phyloP scores from a whole-genome alignment of 768 basidiomycete species.

The Trametes maxima region DNA sequence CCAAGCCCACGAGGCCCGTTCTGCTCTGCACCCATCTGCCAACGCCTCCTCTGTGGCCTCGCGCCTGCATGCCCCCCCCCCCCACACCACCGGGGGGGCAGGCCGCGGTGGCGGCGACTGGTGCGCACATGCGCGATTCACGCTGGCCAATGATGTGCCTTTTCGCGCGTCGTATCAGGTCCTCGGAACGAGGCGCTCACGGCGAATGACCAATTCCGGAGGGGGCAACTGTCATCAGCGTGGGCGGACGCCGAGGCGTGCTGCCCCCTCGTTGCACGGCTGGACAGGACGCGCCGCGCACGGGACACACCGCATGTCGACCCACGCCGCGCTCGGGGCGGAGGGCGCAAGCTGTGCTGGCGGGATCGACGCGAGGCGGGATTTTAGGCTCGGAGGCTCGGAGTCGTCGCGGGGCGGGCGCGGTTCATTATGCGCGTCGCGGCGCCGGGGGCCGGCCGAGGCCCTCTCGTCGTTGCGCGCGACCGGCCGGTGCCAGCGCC shows the following conservation, averaged over 20 bases:
- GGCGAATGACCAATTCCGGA: conserved; percentile 2
- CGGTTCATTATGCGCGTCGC: background rate
- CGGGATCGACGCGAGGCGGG: background rate
- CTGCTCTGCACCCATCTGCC: conserved; percentile 6
- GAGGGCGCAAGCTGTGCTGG: conserved; percentile 12
- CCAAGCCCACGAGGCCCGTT: conserved; percentile 8
- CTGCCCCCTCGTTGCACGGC: background rate
- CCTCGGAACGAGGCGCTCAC: background rate
- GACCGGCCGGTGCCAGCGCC: conserved; percentile 1
- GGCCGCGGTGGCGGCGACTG: background rate
- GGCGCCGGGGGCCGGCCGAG: conserved; percentile 9
- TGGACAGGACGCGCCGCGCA: background rate
- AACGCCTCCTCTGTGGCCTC: conserved; percentile 1
- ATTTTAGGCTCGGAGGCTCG: background rate
- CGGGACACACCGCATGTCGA: background rate
- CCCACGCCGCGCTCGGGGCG: background rate
- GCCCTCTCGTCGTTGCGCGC: background rate
- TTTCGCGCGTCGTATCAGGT: conserved; percentile 1
- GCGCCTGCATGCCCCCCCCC: background rate
- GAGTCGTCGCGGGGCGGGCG: background rate
- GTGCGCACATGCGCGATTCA: conserved; percentile 2
- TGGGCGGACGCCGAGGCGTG: background rate
- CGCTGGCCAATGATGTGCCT: conserved; percentile 11
- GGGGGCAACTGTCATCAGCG: conserved; percentile 8
- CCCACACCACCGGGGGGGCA: background rate